Conservation (phyloP, 129 eudicot species). For the Tagetes erecta region DNA sequence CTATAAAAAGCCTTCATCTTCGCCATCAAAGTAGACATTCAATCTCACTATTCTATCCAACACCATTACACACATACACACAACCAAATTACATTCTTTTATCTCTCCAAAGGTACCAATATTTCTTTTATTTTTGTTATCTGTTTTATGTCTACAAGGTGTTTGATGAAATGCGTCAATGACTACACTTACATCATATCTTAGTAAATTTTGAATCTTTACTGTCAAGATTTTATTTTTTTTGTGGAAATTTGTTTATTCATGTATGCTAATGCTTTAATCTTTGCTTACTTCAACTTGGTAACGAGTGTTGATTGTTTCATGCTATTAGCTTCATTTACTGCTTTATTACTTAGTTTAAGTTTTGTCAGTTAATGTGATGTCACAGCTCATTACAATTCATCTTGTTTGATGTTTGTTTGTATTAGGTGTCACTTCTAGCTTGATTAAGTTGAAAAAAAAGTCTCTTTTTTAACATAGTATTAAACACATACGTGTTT, state of each 20-base stretch:
- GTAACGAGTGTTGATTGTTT: conserved; percentile 9
- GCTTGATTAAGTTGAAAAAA: background rate
- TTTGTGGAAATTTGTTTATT: background rate
- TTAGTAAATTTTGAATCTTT: background rate
- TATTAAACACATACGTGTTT: background rate
- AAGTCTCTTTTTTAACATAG: background rate
- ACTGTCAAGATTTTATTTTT: conserved; percentile 29
- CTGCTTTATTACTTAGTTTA: background rate
- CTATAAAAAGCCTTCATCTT: conserved; percentile 21
- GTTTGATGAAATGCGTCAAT: conserved; percentile 33
- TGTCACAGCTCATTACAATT: conserved; percentile 41
- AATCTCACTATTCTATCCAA: conserved; percentile 13
- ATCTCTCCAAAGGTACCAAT: conserved; percentile 28
- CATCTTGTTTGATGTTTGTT: conserved; percentile 32
- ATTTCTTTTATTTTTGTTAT: background rate
- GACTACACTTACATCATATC: conserved; percentile 16
- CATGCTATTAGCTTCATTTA: conserved; percentile 8
- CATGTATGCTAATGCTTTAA: background rate
- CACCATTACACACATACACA: conserved; percentile 8
- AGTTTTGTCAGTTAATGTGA: conserved; percentile 13
- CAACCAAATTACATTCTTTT: conserved; percentile 8
- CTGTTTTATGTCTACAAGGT: conserved; percentile 10
- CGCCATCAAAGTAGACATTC: conserved; percentile 22
- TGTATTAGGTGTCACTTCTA: conserved; percentile 35
- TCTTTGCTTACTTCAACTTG: conserved; percentile 2